Base-by-base conservation (phyloP, 805 yeast genomes). In the Yamadazyma phyllophila region DNA sequence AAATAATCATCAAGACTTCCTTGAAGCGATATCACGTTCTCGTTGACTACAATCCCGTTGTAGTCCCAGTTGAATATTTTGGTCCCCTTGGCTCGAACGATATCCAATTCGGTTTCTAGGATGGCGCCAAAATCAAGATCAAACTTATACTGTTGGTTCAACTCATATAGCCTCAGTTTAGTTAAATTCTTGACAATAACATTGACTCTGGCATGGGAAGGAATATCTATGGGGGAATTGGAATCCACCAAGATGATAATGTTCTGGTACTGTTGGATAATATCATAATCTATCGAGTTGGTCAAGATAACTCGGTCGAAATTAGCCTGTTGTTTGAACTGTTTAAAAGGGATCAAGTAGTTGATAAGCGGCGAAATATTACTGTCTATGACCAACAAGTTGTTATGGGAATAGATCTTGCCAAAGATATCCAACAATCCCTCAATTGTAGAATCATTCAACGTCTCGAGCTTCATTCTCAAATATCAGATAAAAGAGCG, bases 331-430 rank as follows among this genome's bases (percentile, higher is more conserved):
- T 69, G 67, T 53, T 78, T 78, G 26, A 84, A 67, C 7, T 62
- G 58, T 44, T 78, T 73, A 59, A 82, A 83, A 9, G 84, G 78
- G 10, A 82, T 74, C 30, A 83, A 63, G 31, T 67, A 67, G 56
- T 85, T 80, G 45, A 84, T 61, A 10, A 76, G 56, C 0, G 76
- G 64, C 2, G 84, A 69, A 32, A 83, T 56, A 3, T 62, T 55
- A 27, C 67, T 66, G 48, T 83, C 84, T 29, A 81, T 59, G 12
- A 74, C 53, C 44, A 76, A 50, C 35, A 66, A 55, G 49, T 62
- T 65, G 44, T 59, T 57, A 11, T 52, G 42, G 9, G 69, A 56
- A 41, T 53, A 54, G 12, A 68, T 59, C 20, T 53, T 53, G 14
- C 45, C 52, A 37, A 52, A 49, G 7, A 49, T 45, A 5, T 41